Evolutionary conservation across 1,284 basidiomycete genomes (phyloP), one percentile per base, ranked within the genome.

Genomic region (Laetiporus sulphureus): DNA sequence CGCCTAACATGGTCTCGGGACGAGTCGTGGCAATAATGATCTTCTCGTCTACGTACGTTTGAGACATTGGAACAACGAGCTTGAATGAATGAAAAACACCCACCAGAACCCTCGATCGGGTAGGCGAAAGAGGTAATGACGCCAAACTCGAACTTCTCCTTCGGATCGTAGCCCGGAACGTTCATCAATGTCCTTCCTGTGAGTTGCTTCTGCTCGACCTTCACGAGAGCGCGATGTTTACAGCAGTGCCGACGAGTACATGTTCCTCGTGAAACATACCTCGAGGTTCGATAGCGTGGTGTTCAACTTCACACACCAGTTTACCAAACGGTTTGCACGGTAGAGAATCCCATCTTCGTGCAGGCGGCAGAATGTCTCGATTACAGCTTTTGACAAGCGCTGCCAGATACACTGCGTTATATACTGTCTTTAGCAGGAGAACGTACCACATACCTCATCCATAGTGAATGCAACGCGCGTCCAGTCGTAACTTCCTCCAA

Each of bases 1-100:
- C 96, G 46, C 96, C 96, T 1, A 99, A 77, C 89, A 99, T 96
- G 1, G 96, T 99, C 67, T 99, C 96, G 0, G 94, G 94, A 74
- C 96, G 91, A 10, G 96, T 99, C 2, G 96, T 99, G 0, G 94
- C 95, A 38, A 99, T 86, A 42, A 96, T 73, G 50, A 99, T 89
- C 60, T 77, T 85, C 62, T 98, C 95, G 46, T 96, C 93, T 81
- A 52, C 40, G 36, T 32, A 24, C 18, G 82, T 13, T 27, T 13
- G 7, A 7, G 25, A 8, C 25, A 27, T 8, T 13, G 8, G 13
- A 13, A 8, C 25, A 13, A 7, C 8, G 7, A 27, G 7, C 25
- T 27, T 27, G 13, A 7, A 27, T 8, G 8, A 27, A 13, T 13
- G 25, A 7, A 27, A 13, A 7, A 27, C 13, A 27, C n/a, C n/a